Conservation (phyloP, 345 rosid genomes). For the Leavenworthia alabamica region DNA sequence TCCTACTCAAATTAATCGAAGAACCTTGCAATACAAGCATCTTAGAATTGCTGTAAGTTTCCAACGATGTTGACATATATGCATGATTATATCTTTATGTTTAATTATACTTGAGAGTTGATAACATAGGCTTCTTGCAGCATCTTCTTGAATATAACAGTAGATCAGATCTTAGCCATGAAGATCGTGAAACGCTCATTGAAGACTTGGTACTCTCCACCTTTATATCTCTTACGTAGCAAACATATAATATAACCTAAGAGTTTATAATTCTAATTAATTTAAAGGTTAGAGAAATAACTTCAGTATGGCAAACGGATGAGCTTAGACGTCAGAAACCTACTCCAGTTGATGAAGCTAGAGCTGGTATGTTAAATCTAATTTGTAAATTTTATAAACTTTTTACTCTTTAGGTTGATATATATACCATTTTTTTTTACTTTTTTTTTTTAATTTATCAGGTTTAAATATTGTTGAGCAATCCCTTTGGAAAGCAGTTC, state of each 20-base stretch:
- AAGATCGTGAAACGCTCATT: conserved; percentile 82
- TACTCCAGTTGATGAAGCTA: conserved; percentile 88
- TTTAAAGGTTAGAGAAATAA: conserved; percentile 71
- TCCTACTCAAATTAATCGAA: conserved; percentile 93
- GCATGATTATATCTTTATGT: neutral
- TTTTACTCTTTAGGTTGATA: neutral
- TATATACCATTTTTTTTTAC: neutral
- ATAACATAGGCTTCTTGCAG: conserved; percentile 36
- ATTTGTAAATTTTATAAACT: neutral
- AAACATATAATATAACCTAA: neutral
- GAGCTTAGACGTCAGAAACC: conserved; percentile 93
- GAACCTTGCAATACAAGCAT: conserved; percentile 96
- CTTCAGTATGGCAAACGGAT: conserved; percentile 89
- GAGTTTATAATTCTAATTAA: neutral
- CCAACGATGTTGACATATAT: conserved; percentile 4
- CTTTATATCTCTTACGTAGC: neutral
- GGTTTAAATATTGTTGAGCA: conserved; percentile 98
- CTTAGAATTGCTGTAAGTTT: conserved; percentile 78
- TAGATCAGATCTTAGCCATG: conserved; percentile 80
- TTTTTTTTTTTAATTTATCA: conserved; percentile 10
- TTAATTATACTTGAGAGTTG: conserved; percentile 1
- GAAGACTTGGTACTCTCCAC: conserved; percentile 76
- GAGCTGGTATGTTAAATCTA: conserved; percentile 50
- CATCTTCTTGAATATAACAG: conserved; percentile 86
- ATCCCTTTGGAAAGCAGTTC: conserved; percentile 91